Evolutionary conservation across 768 basidiomycete species (phyloP), one percentile per base, ranked within the genome.

Genomic region (Suillus cothurnatus): DNA sequence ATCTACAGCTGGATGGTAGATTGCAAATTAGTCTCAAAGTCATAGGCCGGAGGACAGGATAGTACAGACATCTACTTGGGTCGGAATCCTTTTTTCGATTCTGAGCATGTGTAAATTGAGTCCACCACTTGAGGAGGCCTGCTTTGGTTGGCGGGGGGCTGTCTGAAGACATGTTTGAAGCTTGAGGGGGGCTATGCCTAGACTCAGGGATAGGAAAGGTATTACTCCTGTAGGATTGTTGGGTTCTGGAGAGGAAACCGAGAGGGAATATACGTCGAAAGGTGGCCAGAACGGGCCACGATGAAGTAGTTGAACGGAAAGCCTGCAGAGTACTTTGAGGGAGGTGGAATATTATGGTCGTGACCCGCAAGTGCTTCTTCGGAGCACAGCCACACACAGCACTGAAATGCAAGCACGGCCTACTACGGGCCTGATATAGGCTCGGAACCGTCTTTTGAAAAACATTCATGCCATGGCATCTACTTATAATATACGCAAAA

Each of bases 61-160:
- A n/a, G 28, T 17, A 38, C 23, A 62, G 55, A 84, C 86, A 81
- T 72, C 76, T 78, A 62, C 72, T 73, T 52, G 74, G 75, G 64
- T 84, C 85, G 4, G 76, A 77, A 31, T 86, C 82, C 70, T 85
- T 88, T 80, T 88, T 92, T 19, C 81, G 67, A 68, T 81, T 85
- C 74, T 90, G 89, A 1, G 83, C 81, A 66, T 87, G 84, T 4
- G 85, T 87, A 69, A 94, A 92, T 69, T 88, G 86, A 55, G 86
- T 84, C 90, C 93, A 93, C 93, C 93, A 95, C 12, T 92, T 85
- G 79, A 88, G 90, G 59, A 92, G 85, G 65, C 79, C 85, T 1
- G 86, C 85, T 67, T 82, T 88, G 12, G 82, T 80, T 7, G 86
- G 82, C 31, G 81, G 75, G 6, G 73, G 53, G 32, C 67, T 69